These are phyloP conservation scores for Gastrolobium villosum DNA, from an alignment of 306 rosid species.

Conservation along the genomic window DNA sequence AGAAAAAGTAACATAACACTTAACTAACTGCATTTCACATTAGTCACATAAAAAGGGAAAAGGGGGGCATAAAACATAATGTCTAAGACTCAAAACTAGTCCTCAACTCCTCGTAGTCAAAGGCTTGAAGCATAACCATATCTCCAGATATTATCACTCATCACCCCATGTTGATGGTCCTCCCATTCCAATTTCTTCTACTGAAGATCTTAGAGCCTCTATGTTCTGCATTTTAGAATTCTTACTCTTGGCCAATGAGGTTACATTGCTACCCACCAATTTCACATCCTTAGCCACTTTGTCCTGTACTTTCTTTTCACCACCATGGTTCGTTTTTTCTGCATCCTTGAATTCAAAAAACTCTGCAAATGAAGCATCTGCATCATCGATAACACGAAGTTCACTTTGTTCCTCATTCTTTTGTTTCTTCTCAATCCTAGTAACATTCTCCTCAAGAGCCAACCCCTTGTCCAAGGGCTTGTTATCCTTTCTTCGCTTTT, in stretches of 20 bases:
- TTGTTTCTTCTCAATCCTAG: slow-evolving; percentile 51
- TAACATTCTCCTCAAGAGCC: slow-evolving; percentile 46
- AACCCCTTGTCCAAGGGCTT: slow-evolving; percentile 37
- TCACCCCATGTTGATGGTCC: slow-evolving; percentile 92
- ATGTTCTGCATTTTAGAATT: slow-evolving; percentile 44
- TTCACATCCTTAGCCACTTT: slow-evolving; percentile 50
- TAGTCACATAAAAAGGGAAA: neutral
- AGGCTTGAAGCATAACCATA: slow-evolving; percentile 27
- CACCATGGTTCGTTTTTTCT: slow-evolving; percentile 44
- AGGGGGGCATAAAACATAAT: slow-evolving; percentile 2
- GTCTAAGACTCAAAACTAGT: neutral
- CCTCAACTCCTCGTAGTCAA: neutral
- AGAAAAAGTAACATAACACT: slow-evolving; percentile 4
- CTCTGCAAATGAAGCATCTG: slow-evolving; percentile 71
- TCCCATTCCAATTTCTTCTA: slow-evolving; percentile 77
- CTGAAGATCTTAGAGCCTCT: slow-evolving; percentile 40
- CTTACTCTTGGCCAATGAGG: slow-evolving; percentile 52
- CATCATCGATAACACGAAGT: slow-evolving; percentile 74
- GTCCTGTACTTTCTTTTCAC: slow-evolving; percentile 40
- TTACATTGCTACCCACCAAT: slow-evolving; percentile 35
- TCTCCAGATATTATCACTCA: slow-evolving; percentile 39
- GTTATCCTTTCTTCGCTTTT: slow-evolving; percentile 50
- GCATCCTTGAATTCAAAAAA: slow-evolving; percentile 49
- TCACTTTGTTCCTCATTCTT: slow-evolving; percentile 52
- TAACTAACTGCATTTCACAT: slow-evolving; percentile 10